Conservation (phyloP, 768 basidiomycete genomes). For the Kwoniella shandongensis region DNA sequence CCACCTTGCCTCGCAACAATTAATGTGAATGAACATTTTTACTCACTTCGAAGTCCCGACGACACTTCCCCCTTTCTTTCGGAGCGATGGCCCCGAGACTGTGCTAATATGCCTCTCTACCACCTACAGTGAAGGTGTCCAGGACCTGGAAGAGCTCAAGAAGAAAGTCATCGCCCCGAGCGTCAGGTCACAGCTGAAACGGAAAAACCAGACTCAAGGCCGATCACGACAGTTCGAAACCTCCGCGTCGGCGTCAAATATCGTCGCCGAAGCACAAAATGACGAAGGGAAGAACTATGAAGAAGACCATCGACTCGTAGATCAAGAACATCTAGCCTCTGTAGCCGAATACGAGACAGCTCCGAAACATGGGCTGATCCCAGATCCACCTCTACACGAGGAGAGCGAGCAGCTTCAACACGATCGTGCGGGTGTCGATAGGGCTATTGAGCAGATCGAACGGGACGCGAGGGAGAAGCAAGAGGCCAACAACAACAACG, state of each 20-base stretch:
- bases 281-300: slow-evolving; percentile 1
- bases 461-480: not conserved
- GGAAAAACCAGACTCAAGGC: slow-evolving; percentile 6
- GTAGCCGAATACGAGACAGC: too few relatives aligned
- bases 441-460: slow-evolving; percentile 1
- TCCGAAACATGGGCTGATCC: too few relatives aligned
- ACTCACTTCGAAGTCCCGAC: not conserved
- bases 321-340: not conserved
- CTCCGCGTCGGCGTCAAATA: slow-evolving; percentile 2
- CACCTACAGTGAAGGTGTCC: slow-evolving; percentile 55
- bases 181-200: slow-evolving; percentile 25
- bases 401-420: too few relatives aligned
- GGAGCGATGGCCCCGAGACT: too few relatives aligned
- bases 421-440: too few relatives aligned
- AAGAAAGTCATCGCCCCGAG: slow-evolving; percentile 44
- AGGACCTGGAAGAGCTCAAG: slow-evolving; percentile 55
- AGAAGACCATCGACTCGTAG: slow-evolving; percentile 1
- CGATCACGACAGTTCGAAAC: too few relatives aligned
- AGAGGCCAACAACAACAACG: too few relatives aligned
- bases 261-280: slow-evolving; percentile 6
- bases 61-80: too few relatives aligned
- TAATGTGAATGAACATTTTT: not conserved
- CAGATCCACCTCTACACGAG: too few relatives aligned
- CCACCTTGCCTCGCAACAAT: too few relatives aligned
- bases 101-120: slow-evolving; percentile 5